A percentile compares a stretch with the other conserved stretches of the same genome.
Evolutionary conservation across 495 filamentous ascomycete genomes (phyloP).

Genomic region (Echria macrotheca): DNA sequence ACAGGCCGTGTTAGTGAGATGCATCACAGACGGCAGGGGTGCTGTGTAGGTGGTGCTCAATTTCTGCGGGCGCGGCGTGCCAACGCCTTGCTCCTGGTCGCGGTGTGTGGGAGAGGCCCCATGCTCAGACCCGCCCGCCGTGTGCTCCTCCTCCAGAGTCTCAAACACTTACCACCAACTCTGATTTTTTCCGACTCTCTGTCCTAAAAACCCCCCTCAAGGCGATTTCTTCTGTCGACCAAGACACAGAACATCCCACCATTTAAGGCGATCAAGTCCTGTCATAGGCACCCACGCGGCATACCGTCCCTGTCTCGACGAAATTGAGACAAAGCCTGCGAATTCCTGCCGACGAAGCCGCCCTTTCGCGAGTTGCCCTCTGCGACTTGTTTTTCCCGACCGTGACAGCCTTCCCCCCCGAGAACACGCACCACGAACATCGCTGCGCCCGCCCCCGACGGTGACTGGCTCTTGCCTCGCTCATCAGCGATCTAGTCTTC

Average conservation of each 20-base stretch:
- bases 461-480: constrained; percentile 13
- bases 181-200: constrained; percentile 25
- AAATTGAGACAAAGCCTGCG: constrained; percentile 24
- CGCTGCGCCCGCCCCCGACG: constrained; percentile 9
- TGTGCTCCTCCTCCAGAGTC: constrained; percentile 26
- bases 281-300: constrained; percentile 19
- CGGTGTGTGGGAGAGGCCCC: constrained; percentile 3
- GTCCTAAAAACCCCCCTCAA: constrained; percentile 16
- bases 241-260: constrained; percentile 16
- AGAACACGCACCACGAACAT: constrained; percentile 16
- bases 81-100: constrained; percentile 12
- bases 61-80: constrained; percentile 14
- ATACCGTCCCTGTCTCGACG: constrained; percentile 13
- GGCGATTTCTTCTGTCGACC: constrained; percentile 23
- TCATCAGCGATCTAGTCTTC: constrained; percentile 15
- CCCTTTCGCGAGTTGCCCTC: constrained; percentile 18
- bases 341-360: constrained; percentile 24
- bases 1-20: constrained; percentile 1
- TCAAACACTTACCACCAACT: constrained; percentile 25
- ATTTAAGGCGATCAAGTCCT: constrained; percentile 26
- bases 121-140: constrained; percentile 16
- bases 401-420: constrained; percentile 26
- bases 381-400: constrained; percentile 22
- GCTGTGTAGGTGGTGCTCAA: constrained; percentile 11
- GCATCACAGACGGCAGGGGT: constrained; percentile 1